A percentile compares a stretch with the other conserved stretches of the same genome.
Conservation (phyloP, 768 basidiomycete species). For the Lactarius sp. region DNA sequence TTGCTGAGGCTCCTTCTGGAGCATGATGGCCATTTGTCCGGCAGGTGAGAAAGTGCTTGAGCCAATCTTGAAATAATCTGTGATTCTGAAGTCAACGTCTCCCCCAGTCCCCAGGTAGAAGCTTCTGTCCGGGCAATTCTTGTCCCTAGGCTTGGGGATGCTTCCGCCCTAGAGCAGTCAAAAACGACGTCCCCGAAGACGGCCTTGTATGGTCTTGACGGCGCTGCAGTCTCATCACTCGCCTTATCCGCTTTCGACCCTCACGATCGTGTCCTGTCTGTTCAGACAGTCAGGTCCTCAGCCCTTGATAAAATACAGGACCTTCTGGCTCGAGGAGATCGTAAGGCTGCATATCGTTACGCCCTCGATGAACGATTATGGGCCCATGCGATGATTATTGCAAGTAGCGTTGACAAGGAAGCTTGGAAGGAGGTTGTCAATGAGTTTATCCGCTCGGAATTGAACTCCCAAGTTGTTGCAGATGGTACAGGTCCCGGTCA, state of each 20-base stretch:
- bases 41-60: conserved; percentile 56
- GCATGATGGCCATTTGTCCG: conserved; percentile 81
- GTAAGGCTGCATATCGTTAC: conserved; percentile 79
- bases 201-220: conserved; percentile 16
- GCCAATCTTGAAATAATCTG: background rate
- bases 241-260: conserved; percentile 27
- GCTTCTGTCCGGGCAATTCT: conserved; percentile 68
- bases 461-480: conserved; percentile 42
- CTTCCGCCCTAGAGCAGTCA: conserved; percentile 16
- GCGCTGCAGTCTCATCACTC: conserved; percentile 15
- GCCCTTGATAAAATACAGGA: conserved; percentile 73
- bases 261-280: conserved; percentile 52
- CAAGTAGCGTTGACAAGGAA: conserved; percentile 89
- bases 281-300: conserved; percentile 55
- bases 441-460: conserved; percentile 77
- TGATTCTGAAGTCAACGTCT: conserved; percentile 7
- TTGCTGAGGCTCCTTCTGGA: conserved; percentile 79
- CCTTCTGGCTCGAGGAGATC: conserved; percentile 77
- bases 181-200: conserved; percentile 14
- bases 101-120: conserved; percentile 58
- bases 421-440: conserved; percentile 87
- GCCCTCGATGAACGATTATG: conserved; percentile 87
- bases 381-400: conserved; percentile 94
- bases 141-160: conserved; percentile 48
- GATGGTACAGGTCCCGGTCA: conserved; percentile 20